These are phyloP conservation scores for Apiospora marii DNA, from an alignment of 2,329 filamentous ascomycete genomes.

Conservation along the genomic window DNA sequence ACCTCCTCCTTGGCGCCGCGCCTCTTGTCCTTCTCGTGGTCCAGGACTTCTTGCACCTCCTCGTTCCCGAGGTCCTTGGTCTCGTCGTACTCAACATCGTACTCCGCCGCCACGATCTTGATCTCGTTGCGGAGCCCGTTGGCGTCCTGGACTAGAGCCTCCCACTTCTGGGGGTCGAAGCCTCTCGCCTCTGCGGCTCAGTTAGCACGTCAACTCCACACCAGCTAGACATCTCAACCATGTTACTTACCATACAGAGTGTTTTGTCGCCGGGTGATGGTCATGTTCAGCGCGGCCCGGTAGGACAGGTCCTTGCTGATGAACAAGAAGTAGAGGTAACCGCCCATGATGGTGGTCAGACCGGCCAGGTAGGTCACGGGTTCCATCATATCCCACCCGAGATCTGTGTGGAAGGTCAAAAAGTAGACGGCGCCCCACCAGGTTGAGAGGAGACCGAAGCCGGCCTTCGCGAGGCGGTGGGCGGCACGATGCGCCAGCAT, in stretches of 20 bases:
- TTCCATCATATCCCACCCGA: slow-evolving; percentile 92
- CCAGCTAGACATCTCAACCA: background rate
- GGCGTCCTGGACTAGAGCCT: slow-evolving; percentile 78
- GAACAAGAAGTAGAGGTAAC: slow-evolving; percentile 93
- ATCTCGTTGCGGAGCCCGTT: slow-evolving; percentile 82
- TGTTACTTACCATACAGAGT: slow-evolving; percentile 65
- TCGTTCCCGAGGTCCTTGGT: slow-evolving; percentile 74
- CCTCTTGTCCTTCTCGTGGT: slow-evolving; percentile 56
- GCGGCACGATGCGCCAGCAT: slow-evolving; percentile 77
- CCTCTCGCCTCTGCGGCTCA: slow-evolving; percentile 62
- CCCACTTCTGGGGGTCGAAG: slow-evolving; percentile 81
- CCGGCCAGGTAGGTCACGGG: slow-evolving; percentile 89
- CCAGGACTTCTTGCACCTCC: slow-evolving; percentile 65
- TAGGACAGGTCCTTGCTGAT: slow-evolving; percentile 91
- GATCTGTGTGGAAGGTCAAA: slow-evolving; percentile 73
- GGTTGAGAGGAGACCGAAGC: slow-evolving; percentile 73
- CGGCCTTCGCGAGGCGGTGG: slow-evolving; percentile 80
- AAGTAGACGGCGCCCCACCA: slow-evolving; percentile 89
- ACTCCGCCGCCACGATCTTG: slow-evolving; percentile 81
- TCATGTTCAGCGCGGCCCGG: slow-evolving; percentile 85
- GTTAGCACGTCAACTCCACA: background rate
- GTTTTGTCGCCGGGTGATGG: slow-evolving; percentile 79
- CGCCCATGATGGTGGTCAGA: slow-evolving; percentile 85
- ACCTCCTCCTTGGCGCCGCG: slow-evolving; percentile 48
- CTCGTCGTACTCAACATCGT: slow-evolving; percentile 91